Conservation (phyloP, 192 early-diverging fungal species). For the Coemansia sp. region DNA sequence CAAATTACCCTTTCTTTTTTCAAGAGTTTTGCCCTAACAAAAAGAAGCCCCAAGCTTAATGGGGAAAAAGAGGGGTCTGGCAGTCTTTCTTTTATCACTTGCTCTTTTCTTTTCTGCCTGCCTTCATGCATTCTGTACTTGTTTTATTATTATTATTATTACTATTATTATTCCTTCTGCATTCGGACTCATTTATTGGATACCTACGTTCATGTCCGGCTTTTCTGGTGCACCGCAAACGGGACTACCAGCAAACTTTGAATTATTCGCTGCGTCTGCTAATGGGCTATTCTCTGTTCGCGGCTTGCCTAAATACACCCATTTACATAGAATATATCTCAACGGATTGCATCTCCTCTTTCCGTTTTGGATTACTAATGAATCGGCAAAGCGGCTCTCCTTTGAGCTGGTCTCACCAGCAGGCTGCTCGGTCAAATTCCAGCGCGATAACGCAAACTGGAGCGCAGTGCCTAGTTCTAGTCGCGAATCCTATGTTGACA, state of each 20-base stretch:
- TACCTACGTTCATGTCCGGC: not conserved
- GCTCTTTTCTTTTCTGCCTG: not conserved
- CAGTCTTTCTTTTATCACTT: not conserved
- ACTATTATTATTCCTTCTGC: not conserved
- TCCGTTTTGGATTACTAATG: constrained; percentile 48
- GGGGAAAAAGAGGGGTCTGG: not conserved
- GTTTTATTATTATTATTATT: not conserved
- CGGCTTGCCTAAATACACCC: constrained; percentile 28
- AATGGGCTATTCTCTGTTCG: constrained; percentile 35
- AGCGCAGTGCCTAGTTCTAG: constrained; percentile 15
- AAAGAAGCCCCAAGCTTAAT: not conserved
- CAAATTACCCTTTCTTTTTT: too few relatives aligned
- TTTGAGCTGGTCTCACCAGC: constrained; percentile 12
- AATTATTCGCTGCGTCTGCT: constrained; percentile 12
- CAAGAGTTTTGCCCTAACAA: too few relatives aligned
- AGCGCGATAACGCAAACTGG: constrained; percentile 51
- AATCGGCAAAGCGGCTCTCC: constrained; percentile 6
- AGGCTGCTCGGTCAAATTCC: constrained; percentile 22
- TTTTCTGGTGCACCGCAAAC: constrained; percentile 3
- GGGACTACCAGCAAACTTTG: constrained; percentile 27
- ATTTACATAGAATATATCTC: constrained; percentile 44
- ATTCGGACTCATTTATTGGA: not conserved
- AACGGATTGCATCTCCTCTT: constrained; percentile 46
- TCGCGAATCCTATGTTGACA: constrained; percentile 31
- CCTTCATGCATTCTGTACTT: not conserved